Evolutionary conservation across 2,329 filamentous ascomycete genomes (phyloP).

Genomic region (Fusarium chuoi): DNA sequence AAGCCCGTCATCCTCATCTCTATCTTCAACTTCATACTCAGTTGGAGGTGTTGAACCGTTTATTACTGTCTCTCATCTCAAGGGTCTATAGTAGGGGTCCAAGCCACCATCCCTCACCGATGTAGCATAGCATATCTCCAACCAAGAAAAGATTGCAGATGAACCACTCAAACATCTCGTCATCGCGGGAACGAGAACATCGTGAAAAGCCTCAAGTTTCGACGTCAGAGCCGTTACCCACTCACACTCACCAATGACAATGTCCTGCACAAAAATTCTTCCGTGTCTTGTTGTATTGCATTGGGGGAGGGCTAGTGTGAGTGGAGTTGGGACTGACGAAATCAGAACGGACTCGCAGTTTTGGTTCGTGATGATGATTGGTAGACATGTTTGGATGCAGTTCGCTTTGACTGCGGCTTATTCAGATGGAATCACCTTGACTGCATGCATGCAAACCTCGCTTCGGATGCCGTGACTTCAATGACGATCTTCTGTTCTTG

Average conservation of each 20-base stretch:
- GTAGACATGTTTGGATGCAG: background rate
- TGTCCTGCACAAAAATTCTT: slow-evolving; percentile 3
- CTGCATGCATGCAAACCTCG: background rate
- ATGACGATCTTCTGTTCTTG: slow-evolving; percentile 2
- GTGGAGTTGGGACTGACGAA: slow-evolving; percentile 27
- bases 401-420: slow-evolving; percentile 8
- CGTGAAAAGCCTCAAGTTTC: slow-evolving; percentile 34
- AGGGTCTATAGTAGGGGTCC: slow-evolving; percentile 19
- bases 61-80: slow-evolving; percentile 1
- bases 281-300: slow-evolving; percentile 11
- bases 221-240: slow-evolving; percentile 32
- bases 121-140: slow-evolving; percentile 10
- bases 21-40: background rate
- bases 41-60: background rate
- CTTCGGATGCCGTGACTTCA: slow-evolving; percentile 3
- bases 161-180: slow-evolving; percentile 4
- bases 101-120: slow-evolving; percentile 19
- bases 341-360: background rate
- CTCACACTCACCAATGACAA: slow-evolving; percentile 25
- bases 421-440: background rate
- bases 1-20: background rate
- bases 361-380: background rate
- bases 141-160: slow-evolving; percentile 9
- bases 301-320: slow-evolving; percentile 19
- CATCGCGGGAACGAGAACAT: slow-evolving; percentile 24